These are phyloP conservation scores for Calocybe gangraenosa DNA, from an alignment of 768 basidiomycete genomes.

Conservation along the genomic window DNA sequence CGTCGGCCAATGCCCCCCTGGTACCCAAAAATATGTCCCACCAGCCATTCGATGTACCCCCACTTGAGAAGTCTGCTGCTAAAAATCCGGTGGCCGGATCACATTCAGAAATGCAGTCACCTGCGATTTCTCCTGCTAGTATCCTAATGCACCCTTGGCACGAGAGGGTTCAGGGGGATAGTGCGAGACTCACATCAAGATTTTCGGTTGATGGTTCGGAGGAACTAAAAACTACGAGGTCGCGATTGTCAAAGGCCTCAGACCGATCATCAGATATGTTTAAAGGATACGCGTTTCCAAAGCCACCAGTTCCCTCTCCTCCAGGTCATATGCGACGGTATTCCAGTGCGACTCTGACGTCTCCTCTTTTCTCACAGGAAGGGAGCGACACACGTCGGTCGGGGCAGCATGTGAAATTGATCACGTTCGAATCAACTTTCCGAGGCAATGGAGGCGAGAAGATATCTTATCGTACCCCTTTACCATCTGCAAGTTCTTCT, in stretches of 20 bases:
- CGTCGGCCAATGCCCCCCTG: background rate
- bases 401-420: conserved; percentile 3
- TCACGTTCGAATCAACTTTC: conserved; percentile 12
- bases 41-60: background rate
- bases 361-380: conserved; percentile 5
- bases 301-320: conserved; percentile 9
- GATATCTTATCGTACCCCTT: background rate
- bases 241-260: background rate
- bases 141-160: conserved; percentile 16
- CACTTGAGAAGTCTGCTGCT: background rate
- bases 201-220: conserved; percentile 3
- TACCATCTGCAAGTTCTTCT: background rate
- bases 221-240: background rate
- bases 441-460: background rate
- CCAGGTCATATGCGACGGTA: conserved; percentile 4
- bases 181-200: background rate
- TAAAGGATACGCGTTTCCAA: conserved; percentile 9
- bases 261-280: conserved; percentile 5
- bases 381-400: conserved; percentile 1
- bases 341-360: conserved; percentile 12
- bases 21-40: background rate
- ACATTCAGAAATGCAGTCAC: background rate
- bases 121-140: conserved; percentile 6
- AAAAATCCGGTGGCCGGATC: background rate
- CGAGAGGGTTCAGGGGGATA: conserved; percentile 1